phyloP scores from a whole-genome alignment of 163 green algal genomes.

The Chlamydomonas reinhardtii region DNA sequence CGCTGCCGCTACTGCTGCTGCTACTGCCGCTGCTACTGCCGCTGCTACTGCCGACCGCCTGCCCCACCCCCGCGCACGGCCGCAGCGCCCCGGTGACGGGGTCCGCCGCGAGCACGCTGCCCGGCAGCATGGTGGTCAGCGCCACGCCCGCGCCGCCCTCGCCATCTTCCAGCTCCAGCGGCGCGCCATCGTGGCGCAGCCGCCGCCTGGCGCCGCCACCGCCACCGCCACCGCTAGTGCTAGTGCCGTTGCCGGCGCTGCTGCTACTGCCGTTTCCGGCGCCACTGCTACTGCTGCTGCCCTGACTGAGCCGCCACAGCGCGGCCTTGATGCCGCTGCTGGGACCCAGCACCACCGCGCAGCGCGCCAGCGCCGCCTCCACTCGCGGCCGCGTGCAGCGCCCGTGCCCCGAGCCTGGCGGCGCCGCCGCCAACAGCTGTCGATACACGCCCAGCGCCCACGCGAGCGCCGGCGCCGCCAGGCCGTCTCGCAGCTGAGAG shows the following conservation, averaged over 20 bases:
- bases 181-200: too few species aligned
- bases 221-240: not conserved
- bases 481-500: not conserved
- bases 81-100: not conserved
- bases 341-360: constrained; percentile 9
- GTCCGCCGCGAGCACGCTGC: not conserved
- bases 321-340: constrained; percentile 23
- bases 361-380: constrained; percentile 3
- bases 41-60: too few species aligned
- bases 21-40: too few species aligned
- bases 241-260: not conserved
- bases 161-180: not conserved
- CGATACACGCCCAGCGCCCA: constrained; percentile 5
- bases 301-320: constrained; percentile 15
- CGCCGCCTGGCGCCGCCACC: too few species aligned
- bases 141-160: not conserved
- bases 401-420: not conserved
- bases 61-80: too few species aligned
- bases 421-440: not conserved
- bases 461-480: not conserved
- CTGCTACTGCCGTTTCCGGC: constrained; percentile 1
- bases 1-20: too few species aligned
- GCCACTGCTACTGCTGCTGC: not conserved
- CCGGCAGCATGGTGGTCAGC: not conserved
- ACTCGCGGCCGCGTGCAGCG: constrained; percentile 6